phyloP scores from a whole-genome alignment of 805 yeast species.

The Candida palmyrensis region DNA sequence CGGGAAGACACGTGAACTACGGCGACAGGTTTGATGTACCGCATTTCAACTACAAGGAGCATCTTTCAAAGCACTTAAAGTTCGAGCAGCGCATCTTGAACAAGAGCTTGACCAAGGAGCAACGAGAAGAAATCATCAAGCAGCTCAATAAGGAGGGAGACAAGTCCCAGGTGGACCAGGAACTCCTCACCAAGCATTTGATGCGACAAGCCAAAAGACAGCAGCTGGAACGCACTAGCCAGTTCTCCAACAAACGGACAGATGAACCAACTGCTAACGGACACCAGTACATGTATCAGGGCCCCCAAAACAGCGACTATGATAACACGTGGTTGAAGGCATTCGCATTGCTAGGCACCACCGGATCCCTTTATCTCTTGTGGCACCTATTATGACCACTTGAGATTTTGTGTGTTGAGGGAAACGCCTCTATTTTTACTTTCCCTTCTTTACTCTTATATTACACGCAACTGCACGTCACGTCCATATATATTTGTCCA shows the following conservation, averaged over 20 bases:
- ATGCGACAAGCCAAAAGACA: conserved; percentile 25
- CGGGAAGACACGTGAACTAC: conserved; percentile 32
- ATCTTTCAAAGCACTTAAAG: conserved; percentile 46
- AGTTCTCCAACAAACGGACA: too few species aligned
- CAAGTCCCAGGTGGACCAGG: conserved; percentile 29
- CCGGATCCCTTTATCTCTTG: conserved; percentile 1
- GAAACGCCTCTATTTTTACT: too few species aligned
- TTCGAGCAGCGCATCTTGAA: conserved; percentile 40
- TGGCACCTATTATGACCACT: background rate
- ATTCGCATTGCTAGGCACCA: conserved; percentile 3
- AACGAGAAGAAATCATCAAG: conserved; percentile 24
- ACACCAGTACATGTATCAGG: conserved; percentile 3
- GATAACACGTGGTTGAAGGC: conserved; percentile 2
- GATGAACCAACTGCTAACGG: background rate
- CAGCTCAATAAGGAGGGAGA: conserved; percentile 31
- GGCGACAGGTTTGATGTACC: conserved; percentile 51
- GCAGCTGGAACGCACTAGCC: conserved; percentile 1
- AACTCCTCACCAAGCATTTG: conserved; percentile 36
- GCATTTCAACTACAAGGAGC: conserved; percentile 55
- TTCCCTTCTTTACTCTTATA: background rate
- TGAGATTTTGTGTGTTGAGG: too few species aligned
- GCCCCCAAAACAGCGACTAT: conserved; percentile 1
- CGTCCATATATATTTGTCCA: background rate
- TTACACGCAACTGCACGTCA: background rate
- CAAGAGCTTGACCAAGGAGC: conserved; percentile 24